These are phyloP conservation scores for Xylaria sp. DNA, from an alignment of 2,329 filamentous ascomycete species.

Conservation along the genomic window DNA sequence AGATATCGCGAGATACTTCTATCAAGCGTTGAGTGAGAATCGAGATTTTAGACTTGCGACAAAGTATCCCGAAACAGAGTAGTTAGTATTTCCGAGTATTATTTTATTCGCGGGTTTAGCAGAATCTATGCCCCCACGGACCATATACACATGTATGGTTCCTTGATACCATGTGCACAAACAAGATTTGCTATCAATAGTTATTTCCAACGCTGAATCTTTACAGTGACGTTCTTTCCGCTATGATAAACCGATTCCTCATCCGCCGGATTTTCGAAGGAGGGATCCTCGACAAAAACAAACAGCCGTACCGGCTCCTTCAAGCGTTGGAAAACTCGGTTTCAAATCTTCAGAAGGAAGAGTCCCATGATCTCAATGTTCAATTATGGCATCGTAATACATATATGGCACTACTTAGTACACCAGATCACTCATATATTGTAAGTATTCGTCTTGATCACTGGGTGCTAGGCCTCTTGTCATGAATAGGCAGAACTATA, in stretches of 20 bases:
- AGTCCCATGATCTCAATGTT: neutral
- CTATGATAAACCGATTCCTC: neutral
- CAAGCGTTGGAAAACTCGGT: neutral
- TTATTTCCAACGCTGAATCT: neutral
- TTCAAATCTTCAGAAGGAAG: neutral
- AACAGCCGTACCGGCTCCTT: neutral
- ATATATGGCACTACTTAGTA: neutral
- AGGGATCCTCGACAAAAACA: neutral
- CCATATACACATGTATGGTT: too few species aligned
- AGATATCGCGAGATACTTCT: neutral
- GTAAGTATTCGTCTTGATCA: neutral
- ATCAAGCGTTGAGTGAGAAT: neutral
- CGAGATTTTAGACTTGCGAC: neutral
- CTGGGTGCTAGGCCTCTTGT: neutral
- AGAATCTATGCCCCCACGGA: too few species aligned
- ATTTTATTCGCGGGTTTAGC: too few species aligned
- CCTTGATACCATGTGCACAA: neutral
- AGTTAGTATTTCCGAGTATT: neutral
- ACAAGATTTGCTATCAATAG: neutral
- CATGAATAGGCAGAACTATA: too few species aligned
- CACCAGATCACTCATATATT: neutral
- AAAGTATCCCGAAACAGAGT: neutral
- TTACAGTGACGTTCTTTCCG: neutral
- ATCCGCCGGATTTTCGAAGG: neutral
- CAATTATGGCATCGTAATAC: neutral